Percentiles rank a stretch among this genome's conserved stretches.
Conservation (phyloP, 345 rosid genomes). For the Rhizophora mangle region DNA sequence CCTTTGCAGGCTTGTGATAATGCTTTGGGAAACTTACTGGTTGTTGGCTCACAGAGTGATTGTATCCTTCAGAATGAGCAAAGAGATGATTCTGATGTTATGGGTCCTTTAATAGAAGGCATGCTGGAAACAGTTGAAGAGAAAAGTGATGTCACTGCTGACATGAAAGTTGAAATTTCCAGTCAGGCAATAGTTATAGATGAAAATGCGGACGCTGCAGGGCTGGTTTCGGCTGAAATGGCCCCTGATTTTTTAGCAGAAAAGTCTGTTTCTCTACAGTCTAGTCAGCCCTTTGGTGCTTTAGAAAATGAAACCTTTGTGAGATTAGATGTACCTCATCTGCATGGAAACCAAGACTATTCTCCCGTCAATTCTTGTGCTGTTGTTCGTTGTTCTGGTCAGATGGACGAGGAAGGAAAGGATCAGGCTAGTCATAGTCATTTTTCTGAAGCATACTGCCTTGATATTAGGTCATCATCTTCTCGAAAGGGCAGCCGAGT, state of each 20-base stretch:
- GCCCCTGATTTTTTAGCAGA: constrained; percentile 11
- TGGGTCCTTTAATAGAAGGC: constrained; percentile 18
- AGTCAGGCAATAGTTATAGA: constrained; percentile 23
- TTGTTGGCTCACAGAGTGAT: constrained; percentile 23
- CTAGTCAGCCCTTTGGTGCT: constrained; percentile 19
- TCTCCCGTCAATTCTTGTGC: constrained; percentile 28
- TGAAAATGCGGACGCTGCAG: constrained; percentile 22
- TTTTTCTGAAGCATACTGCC: constrained; percentile 38
- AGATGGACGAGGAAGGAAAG: constrained; percentile 36
- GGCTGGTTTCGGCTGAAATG: constrained; percentile 26
- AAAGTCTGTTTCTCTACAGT: constrained; percentile 12
- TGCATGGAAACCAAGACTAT: constrained; percentile 23
- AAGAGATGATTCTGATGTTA: constrained; percentile 15
- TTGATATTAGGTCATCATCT: constrained; percentile 32
- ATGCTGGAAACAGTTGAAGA: constrained; percentile 23
- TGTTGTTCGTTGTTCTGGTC: constrained; percentile 29
- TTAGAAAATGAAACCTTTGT: constrained; percentile 30
- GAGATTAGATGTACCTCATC: constrained; percentile 25
- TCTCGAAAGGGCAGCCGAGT: constrained; percentile 40
- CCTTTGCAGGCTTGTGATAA: constrained; percentile 19
- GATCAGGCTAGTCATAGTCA: constrained; percentile 33
- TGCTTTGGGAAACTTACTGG: constrained; percentile 22
- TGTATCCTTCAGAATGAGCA: constrained; percentile 23
- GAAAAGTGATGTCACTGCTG: constrained; percentile 32
- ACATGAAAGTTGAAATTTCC: constrained; percentile 26